Evolutionary conservation across 129 eudicot species (phyloP).

Genomic region (Arctium minus): DNA sequence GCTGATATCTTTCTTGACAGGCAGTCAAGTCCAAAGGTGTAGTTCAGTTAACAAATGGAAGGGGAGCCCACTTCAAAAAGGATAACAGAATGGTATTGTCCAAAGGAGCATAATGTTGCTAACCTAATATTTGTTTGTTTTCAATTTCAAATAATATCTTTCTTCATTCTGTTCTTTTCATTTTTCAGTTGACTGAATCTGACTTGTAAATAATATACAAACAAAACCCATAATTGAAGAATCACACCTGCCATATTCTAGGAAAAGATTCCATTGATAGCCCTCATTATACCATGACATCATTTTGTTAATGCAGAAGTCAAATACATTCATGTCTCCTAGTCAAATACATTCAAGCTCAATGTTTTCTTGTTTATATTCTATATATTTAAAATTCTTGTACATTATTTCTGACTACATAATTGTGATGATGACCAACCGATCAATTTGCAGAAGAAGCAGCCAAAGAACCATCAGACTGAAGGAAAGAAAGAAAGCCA

Average conservation of each 20-base stretch:
- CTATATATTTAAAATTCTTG: no score
- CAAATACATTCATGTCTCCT: no score
- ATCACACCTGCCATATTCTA: no score
- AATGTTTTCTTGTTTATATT: not conserved
- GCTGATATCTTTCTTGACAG: not conserved
- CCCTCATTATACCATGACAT: not conserved
- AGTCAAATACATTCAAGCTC: not conserved
- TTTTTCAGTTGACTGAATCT: no score
- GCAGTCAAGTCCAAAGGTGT: not conserved
- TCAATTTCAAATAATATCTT: no score
- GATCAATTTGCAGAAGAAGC: conserved; percentile 33
- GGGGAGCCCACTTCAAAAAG: not conserved
- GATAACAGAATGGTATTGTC: not conserved
- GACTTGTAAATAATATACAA: no score
- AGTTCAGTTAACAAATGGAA: not conserved
- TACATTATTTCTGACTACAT: not conserved
- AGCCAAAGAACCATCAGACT: conserved; percentile 37
- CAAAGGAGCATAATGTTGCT: no score
- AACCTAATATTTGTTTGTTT: no score
- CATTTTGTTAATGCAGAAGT: not conserved
- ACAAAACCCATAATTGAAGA: no score
- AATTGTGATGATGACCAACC: conserved; percentile 12
- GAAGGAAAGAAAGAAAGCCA: conserved; percentile 37
- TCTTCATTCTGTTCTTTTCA: not conserved
- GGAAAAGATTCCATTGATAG: no score